Evolutionary conservation across 805 yeast genomes (phyloP).

Genomic region (Groenewaldozyma salmanticensis): DNA sequence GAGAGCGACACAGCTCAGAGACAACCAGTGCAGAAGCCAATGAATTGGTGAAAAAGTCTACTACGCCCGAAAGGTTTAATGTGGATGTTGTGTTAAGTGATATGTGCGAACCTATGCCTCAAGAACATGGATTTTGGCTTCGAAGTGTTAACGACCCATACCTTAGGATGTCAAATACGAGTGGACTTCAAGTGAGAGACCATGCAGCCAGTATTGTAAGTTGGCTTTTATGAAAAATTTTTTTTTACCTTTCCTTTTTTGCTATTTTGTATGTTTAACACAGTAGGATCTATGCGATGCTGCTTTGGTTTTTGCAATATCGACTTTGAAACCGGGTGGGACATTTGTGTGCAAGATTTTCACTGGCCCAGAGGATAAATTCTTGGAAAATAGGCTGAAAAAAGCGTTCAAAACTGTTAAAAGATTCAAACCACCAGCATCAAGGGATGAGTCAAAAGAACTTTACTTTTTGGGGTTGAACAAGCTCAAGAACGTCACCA

Average conservation of each 20-base stretch:
- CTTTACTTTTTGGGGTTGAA: constrained; percentile 66
- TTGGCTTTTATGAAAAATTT: background rate
- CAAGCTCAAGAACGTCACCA: constrained; percentile 28
- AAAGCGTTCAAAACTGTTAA: constrained; percentile 52
- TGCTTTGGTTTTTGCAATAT: constrained; percentile 66
- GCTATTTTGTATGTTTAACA: no score
- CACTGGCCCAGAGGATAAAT: constrained; percentile 68
- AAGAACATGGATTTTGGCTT: constrained; percentile 41
- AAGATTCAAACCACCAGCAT: constrained; percentile 72
- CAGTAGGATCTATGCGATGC: constrained; percentile 87
- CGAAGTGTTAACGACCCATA: constrained; percentile 70
- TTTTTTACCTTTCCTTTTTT: background rate
- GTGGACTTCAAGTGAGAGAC: constrained; percentile 73
- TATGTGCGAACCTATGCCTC: constrained; percentile 61
- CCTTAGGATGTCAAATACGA: constrained; percentile 87
- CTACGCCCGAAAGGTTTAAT: constrained; percentile 22
- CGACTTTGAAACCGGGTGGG: constrained; percentile 63
- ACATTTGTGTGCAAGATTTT: constrained; percentile 72
- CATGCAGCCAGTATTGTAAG: constrained; percentile 69
- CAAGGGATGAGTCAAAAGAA: constrained; percentile 72
- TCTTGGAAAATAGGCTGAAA: constrained; percentile 50
- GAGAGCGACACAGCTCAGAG: constrained; percentile 18
- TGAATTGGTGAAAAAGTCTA: background rate
- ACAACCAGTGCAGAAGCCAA: background rate
- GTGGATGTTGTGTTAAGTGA: constrained; percentile 69